Evolutionary conservation across 2,329 filamentous ascomycete genomes (phyloP).

Genomic region (Paramyrothecium roridum): DNA sequence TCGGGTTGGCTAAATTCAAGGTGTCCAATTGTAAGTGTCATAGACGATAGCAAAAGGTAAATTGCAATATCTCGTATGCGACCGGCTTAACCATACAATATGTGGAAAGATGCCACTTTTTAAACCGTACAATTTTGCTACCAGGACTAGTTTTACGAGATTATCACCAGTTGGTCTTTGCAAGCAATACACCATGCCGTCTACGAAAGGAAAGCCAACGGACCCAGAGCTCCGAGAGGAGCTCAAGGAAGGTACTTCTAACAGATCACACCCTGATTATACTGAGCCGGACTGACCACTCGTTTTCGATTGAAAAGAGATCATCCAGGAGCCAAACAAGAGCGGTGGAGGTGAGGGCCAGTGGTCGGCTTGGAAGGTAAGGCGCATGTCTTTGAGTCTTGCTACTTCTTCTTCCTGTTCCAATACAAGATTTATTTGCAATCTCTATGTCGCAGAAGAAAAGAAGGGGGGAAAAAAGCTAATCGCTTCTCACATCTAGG

Average conservation of each 20-base stretch:
- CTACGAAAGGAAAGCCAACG: constrained; percentile 36
- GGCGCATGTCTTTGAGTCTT: not conserved
- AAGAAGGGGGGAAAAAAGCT: no score
- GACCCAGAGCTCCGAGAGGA: constrained; percentile 35
- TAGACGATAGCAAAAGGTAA: not conserved
- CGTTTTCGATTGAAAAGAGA: constrained; percentile 21
- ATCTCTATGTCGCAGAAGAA: no score
- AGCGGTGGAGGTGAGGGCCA: constrained; percentile 33
- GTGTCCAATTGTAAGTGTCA: constrained; percentile 7
- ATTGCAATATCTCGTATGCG: no score
- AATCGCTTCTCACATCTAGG: constrained; percentile 12
- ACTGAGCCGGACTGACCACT: not conserved
- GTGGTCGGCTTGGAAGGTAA: constrained; percentile 14
- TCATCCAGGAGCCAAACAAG: constrained; percentile 38
- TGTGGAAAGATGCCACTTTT: no score
- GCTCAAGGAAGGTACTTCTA: constrained; percentile 29
- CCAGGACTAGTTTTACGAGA: not conserved
- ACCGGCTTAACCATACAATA: no score
- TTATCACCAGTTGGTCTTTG: not conserved
- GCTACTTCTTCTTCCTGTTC: not conserved
- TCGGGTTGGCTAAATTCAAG: no score
- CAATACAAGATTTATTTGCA: no score
- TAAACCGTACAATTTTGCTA: not conserved
- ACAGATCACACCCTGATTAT: not conserved
- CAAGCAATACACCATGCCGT: constrained; percentile 25